Evolutionary conservation across 306 rosid genomes (phyloP), one percentile per base, ranked within the genome.

Genomic region (Nissolia schottii): DNA sequence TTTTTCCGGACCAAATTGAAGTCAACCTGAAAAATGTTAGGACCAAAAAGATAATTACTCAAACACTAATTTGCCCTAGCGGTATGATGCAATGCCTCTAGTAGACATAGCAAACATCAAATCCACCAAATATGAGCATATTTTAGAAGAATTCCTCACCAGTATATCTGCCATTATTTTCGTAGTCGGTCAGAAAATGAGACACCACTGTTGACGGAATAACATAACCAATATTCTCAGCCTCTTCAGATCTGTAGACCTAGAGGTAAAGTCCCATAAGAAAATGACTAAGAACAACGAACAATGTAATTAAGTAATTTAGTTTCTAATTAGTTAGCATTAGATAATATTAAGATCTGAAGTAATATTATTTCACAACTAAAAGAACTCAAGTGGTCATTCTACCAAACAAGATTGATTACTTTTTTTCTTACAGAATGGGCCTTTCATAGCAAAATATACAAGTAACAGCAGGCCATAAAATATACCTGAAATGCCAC

Each of bases 191-290:
- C 84, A 94, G 67, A 91, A 94, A 94, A 86, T 91, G 99, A 76
- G 96, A 91, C 32, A 94, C 99, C 49, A 94, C 96, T 53, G 99
- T 91, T 25, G 97, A 70, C 50, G 99, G 99, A 84, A 94, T 94
- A 34, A 94, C 99, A 75, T 94, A 94, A 63, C 99, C 99, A 81
- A 94, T 94, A 86, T 94, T 94, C 85, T 94, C 99, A n/a, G 93
- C 96, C 70, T 91, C 99, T 73, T 91, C 97, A 58, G 97, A 89
- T 85, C 96, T 94, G 91, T 85, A 89, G 79, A 94, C 99, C 99
- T 94, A 91, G 85, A 85, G 81, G 75, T 66, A 67, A 76, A 66
- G 82, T 85, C 83, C 78, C 79, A 81, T 87, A 73, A 86, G 86
- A 73, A 79, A 69, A 81, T 76, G 63, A 55, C 12, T 20, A 57